Conservation (phyloP, 257 asterid species). For the Leonotis leonurus region DNA sequence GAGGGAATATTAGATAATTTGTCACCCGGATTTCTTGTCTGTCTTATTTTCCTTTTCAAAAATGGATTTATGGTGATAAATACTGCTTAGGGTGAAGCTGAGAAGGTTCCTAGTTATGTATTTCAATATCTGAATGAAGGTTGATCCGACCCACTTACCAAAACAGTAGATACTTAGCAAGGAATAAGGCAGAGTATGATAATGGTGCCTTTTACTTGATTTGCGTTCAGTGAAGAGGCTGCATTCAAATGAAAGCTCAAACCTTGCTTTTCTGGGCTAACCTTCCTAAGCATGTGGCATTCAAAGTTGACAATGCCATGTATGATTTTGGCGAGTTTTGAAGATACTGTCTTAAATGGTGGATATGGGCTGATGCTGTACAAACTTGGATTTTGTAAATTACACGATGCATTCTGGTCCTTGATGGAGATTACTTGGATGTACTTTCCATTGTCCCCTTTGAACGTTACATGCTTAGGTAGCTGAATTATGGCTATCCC, state of each 20-base stretch:
- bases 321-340: too few relatives aligned
- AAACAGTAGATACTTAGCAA: too few relatives aligned
- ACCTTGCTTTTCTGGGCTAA: not conserved
- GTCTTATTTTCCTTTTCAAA: not conserved
- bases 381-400: not conserved
- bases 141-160: too few relatives aligned
- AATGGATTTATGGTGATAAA: not conserved
- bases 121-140: too few relatives aligned
- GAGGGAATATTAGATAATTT: not conserved
- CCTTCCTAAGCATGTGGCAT: not conserved
- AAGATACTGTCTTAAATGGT: too few relatives aligned
- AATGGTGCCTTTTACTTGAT: too few relatives aligned
- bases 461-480: not conserved
- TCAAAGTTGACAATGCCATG: not conserved
- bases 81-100: not conserved
- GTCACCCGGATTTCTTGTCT: not conserved
- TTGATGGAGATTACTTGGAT: not conserved
- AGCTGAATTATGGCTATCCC: not conserved
- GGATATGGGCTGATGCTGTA: not conserved
- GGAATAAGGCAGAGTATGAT: too few relatives aligned
- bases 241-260: not conserved
- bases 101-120: too few relatives aligned
- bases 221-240: not conserved
- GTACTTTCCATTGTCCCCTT: not conserved
- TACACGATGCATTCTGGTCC: not conserved